phyloP scores from a whole-genome alignment of 768 basidiomycete genomes.

The Mrakia frigida region DNA sequence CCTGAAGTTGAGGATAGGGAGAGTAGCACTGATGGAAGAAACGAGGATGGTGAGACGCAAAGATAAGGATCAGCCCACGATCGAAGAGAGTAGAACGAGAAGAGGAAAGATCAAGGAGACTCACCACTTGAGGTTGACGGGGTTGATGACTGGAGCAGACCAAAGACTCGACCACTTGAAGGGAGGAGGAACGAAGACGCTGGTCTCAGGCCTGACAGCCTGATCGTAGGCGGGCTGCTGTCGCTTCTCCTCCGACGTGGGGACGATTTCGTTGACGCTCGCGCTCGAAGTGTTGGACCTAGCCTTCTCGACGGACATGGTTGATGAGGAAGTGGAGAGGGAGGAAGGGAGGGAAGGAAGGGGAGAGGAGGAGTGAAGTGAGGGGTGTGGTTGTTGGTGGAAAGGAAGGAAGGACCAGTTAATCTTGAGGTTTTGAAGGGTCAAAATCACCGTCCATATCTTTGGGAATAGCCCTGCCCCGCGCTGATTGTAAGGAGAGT shows the following conservation, averaged over 20 bases:
- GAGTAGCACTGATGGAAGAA: constrained; percentile 43
- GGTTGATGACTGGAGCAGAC: constrained; percentile 48
- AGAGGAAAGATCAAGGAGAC: constrained; percentile 52
- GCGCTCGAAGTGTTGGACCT: neutral
- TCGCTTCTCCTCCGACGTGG: constrained; percentile 8
- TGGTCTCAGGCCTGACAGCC: neutral
- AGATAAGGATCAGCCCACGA: neutral
- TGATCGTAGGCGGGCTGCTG: neutral
- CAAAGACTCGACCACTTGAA: constrained; percentile 34
- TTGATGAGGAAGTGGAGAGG: neutral
- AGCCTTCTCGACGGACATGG: constrained; percentile 9
- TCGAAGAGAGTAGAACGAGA: constrained; percentile 48
- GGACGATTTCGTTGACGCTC: neutral
- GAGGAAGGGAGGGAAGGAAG: neutral
- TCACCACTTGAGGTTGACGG: constrained; percentile 53
- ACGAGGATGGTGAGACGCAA: neutral
- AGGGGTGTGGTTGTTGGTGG: neutral
- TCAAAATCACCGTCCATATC: neutral
- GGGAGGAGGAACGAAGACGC: constrained; percentile 37
- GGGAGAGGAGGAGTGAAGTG: neutral
- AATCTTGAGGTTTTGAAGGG: neutral
- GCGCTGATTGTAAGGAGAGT: no score
- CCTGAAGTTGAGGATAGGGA: constrained; percentile 53
- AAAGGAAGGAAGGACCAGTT: neutral
- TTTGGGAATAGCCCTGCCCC: neutral